phyloP scores from a whole-genome alignment of 306 rosid species.

The Trifolium repens region DNA sequence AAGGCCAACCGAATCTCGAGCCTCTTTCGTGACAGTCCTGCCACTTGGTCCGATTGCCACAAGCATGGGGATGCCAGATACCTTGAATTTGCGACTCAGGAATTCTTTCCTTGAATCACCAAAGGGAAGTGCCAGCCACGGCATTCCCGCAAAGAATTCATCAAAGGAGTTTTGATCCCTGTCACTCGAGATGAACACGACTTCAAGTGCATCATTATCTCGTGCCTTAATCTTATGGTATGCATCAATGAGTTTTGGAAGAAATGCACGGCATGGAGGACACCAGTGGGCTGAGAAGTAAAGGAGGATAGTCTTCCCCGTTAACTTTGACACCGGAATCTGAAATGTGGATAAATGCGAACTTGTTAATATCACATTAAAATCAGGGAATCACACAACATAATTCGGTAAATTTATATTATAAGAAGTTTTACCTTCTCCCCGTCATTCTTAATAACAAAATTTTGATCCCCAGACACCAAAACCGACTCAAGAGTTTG shows the following conservation, averaged over 20 bases:
- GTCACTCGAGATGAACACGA: conserved; percentile 77
- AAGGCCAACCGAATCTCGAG: conserved; percentile 44
- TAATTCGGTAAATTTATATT: background rate
- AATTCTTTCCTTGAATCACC: conserved; percentile 69
- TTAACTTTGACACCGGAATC: conserved; percentile 70
- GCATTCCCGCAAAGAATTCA: conserved; percentile 70
- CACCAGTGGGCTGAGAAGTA: conserved; percentile 94
- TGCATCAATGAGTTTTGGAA: conserved; percentile 67
- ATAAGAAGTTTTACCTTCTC: conserved; percentile 53
- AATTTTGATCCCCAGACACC: conserved; percentile 56
- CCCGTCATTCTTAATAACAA: conserved; percentile 57
- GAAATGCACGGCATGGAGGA: conserved; percentile 77
- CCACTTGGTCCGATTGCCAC: conserved; percentile 72
- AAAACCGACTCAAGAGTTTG: conserved; percentile 73
- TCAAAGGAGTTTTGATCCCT: conserved; percentile 66
- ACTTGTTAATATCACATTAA: conserved; percentile 1
- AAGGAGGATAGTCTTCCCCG: conserved; percentile 71
- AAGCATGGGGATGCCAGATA: conserved; percentile 65
- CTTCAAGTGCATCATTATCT: conserved; percentile 63
- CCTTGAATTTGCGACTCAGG: conserved; percentile 61
- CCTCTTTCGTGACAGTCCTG: conserved; percentile 64
- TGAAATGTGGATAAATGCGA: conserved; percentile 33
- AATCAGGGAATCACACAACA: background rate
- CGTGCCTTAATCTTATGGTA: conserved; percentile 66
- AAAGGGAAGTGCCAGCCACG: conserved; percentile 86